Evolutionary conservation across 768 basidiomycete species (phyloP).

Genomic region (Macrolepiota albuminosa): DNA sequence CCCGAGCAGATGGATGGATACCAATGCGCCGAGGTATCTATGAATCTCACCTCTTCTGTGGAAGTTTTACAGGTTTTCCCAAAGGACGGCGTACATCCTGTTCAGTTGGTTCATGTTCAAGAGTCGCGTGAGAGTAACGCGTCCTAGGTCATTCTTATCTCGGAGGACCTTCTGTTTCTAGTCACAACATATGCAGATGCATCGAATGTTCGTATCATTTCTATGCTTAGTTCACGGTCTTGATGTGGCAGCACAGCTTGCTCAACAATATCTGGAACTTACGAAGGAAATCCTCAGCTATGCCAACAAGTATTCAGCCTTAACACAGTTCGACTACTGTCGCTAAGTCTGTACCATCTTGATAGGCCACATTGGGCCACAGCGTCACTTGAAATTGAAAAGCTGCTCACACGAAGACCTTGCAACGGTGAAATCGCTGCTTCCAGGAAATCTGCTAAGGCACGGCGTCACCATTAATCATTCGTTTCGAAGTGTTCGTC

Average conservation of each 20-base stretch:
- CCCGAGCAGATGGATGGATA: too few relatives aligned
- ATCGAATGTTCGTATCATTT: neutral
- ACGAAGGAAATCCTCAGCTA: conserved; percentile 26
- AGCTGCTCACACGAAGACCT: neutral
- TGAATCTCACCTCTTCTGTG: neutral
- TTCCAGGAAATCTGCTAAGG: neutral
- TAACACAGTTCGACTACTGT: neutral
- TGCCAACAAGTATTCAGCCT: neutral
- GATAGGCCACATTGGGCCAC: conserved; percentile 14
- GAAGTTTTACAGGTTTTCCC: neutral
- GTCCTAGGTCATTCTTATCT: neutral
- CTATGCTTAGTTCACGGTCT: neutral
- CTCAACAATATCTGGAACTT: conserved; percentile 27
- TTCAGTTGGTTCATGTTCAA: neutral
- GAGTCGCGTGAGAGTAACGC: neutral
- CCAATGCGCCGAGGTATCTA: neutral
- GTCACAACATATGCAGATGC: neutral
- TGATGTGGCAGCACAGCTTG: conserved; percentile 21
- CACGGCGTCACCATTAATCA: neutral
- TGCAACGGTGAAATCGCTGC: neutral
- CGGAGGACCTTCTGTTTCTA: neutral
- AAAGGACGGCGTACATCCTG: neutral
- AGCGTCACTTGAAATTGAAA: conserved; percentile 1
- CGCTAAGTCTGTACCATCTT: conserved; percentile 8
- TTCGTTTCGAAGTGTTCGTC: neutral